Conservation (phyloP, 2,329 filamentous ascomycete species). For the Colletotrichum lini region DNA sequence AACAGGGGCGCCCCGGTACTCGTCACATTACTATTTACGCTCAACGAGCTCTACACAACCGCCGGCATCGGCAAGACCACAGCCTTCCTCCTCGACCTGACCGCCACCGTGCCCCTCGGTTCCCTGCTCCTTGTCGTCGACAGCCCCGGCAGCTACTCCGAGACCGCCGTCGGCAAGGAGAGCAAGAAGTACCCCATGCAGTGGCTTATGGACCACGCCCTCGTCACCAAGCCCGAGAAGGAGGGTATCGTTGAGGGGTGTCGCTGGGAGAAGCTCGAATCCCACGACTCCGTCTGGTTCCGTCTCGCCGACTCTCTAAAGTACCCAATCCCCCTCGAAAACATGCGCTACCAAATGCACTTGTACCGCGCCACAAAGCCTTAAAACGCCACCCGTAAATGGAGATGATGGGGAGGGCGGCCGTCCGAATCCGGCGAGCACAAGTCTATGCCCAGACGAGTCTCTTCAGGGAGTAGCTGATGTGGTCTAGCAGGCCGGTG, state of each 20-base stretch:
- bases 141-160: constrained; percentile 93
- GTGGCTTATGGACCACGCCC: constrained; percentile 88
- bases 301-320: constrained; percentile 75
- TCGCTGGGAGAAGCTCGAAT: constrained; percentile 81
- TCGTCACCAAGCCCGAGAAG: constrained; percentile 65
- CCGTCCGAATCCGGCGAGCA: neutral
- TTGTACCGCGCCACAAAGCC: constrained; percentile 70
- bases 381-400: neutral
- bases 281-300: constrained; percentile 89
- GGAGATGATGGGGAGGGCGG: constrained; percentile 4
- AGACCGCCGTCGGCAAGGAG: constrained; percentile 77
- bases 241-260: constrained; percentile 49
- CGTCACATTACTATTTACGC: constrained; percentile 90
- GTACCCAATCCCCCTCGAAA: constrained; percentile 90
- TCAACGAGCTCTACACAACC: constrained; percentile 92
- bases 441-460: constrained; percentile 81
- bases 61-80: constrained; percentile 83
- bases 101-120: constrained; percentile 67
- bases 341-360: constrained; percentile 96
- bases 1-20: constrained; percentile 62
- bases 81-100: constrained; percentile 79
- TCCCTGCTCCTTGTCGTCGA: constrained; percentile 88
- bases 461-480: constrained; percentile 93
- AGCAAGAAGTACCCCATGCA: constrained; percentile 88
- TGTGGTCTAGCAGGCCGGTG: constrained; percentile 87